phyloP scores from a whole-genome alignment of 768 basidiomycete genomes.

The Flagelloscypha sp. region DNA sequence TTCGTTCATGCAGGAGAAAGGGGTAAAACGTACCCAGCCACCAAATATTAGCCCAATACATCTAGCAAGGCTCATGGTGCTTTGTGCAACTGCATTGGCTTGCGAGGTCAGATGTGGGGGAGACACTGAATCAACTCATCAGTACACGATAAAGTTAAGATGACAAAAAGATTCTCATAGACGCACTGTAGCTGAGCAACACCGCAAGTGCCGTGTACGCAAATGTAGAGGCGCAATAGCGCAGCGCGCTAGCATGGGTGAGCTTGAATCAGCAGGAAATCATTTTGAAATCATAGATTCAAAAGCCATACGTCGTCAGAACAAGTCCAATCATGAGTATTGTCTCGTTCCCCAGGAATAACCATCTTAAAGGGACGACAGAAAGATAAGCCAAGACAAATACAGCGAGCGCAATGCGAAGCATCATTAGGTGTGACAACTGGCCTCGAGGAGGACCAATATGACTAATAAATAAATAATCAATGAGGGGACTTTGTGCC shows the following conservation, averaged over 20 bases:
- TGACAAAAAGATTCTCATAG: neutral
- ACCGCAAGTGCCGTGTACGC: constrained; percentile 88
- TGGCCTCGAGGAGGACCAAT: constrained; percentile 76
- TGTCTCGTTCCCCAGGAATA: too few relatives aligned
- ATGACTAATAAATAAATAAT: constrained; percentile 4
- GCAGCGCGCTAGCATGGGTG: constrained; percentile 62
- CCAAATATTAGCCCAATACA: constrained; percentile 84
- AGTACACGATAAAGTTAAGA: constrained; percentile 4
- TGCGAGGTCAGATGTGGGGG: constrained; percentile 83
- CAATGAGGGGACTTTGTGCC: too few relatives aligned
- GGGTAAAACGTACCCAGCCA: constrained; percentile 64
- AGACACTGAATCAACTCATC: constrained; percentile 60
- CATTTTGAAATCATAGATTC: too few relatives aligned
- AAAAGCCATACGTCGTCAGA: too few relatives aligned
- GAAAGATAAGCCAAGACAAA: constrained; percentile 88
- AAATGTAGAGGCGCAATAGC: constrained; percentile 85
- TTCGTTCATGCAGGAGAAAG: constrained; percentile 5
- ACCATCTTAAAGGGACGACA: too few relatives aligned
- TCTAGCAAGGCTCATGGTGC: constrained; percentile 86
- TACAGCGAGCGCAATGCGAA: constrained; percentile 75
- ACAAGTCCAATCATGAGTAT: too few relatives aligned
- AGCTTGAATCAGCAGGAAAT: too few relatives aligned
- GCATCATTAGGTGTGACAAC: constrained; percentile 83
- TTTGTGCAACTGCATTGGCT: constrained; percentile 94
- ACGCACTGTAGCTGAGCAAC: constrained; percentile 74